Conservation (phyloP, 2,329 filamentous ascomycete species). For the Hymenoscyphus linearis region DNA sequence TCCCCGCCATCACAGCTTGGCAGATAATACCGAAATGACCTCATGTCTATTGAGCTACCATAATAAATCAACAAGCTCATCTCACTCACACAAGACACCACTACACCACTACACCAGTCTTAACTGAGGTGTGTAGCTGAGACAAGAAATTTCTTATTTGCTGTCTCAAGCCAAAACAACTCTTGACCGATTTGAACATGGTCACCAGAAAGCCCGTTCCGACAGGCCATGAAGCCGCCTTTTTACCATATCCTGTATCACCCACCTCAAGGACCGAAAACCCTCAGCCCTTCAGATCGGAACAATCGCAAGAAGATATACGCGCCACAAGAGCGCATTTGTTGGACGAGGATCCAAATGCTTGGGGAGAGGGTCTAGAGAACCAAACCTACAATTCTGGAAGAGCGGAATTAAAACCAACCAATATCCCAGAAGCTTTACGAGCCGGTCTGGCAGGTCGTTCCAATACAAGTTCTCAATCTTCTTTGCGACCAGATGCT, state of each 20-base stretch:
- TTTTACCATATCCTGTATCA: conserved; percentile 25
- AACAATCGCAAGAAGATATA: conserved; percentile 16
- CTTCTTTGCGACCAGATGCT: conserved; percentile 15
- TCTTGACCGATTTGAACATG: conserved; percentile 16
- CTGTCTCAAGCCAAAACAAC: not conserved
- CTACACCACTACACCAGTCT: not conserved
- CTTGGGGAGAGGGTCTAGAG: conserved; percentile 18
- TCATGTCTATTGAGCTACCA: not conserved
- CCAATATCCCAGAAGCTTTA: conserved; percentile 25
- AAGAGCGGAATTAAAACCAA: not conserved
- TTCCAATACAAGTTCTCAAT: conserved; percentile 23
- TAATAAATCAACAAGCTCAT: not conserved
- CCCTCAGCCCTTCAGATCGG: conserved; percentile 12
- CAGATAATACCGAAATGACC: not conserved
- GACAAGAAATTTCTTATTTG: not conserved
- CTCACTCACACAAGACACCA: not conserved
- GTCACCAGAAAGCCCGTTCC: conserved; percentile 30
- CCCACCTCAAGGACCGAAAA: conserved; percentile 16
- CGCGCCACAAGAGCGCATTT: conserved; percentile 13
- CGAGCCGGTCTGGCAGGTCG: conserved; percentile 23
- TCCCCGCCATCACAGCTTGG: not conserved
- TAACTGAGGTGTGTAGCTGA: not conserved
- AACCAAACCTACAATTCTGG: not conserved
- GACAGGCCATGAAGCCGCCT: conserved; percentile 1
- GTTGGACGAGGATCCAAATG: conserved; percentile 19